These are phyloP conservation scores for Geotrichum histeridarum DNA, from an alignment of 1,139 yeast species.

Conservation along the genomic window DNA sequence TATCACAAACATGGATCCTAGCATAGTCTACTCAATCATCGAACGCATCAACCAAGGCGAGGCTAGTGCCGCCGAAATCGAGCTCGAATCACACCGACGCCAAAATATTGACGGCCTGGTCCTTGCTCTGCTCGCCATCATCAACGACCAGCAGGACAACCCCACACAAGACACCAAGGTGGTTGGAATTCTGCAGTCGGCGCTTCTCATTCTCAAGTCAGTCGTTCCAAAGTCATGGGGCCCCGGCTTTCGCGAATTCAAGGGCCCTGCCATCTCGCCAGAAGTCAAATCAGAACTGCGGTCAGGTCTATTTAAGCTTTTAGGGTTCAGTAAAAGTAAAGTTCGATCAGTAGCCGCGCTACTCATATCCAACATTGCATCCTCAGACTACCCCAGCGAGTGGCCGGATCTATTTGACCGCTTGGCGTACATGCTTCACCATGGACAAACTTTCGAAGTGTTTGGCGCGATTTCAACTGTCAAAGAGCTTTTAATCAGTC, in stretches of 20 bases:
- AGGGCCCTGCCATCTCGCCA: constrained; percentile 59
- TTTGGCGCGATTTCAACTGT: constrained; percentile 67
- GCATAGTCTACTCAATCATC: constrained; percentile 8
- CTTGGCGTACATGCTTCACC: constrained; percentile 43
- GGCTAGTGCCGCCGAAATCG: constrained; percentile 8
- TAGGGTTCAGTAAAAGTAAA: constrained; percentile 51
- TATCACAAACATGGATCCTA: constrained; percentile 5
- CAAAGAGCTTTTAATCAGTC: constrained; percentile 76
- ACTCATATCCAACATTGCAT: constrained; percentile 79
- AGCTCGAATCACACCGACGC: constrained; percentile 11
- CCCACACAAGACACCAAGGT: constrained; percentile 29
- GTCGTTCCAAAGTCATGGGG: constrained; percentile 73
- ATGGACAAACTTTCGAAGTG: constrained; percentile 39
- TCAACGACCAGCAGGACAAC: constrained; percentile 1
- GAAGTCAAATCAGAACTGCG: constrained; percentile 52
- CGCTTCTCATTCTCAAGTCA: constrained; percentile 62
- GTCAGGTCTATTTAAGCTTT: constrained; percentile 45
- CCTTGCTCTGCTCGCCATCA: constrained; percentile 2
- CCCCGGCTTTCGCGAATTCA: constrained; percentile 69
- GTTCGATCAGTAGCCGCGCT: constrained; percentile 65
- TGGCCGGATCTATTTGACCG: constrained; percentile 71
- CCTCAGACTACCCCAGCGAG: constrained; percentile 88
- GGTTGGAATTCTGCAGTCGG: constrained; percentile 45
- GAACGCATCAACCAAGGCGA: constrained; percentile 10
- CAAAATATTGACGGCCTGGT: constrained; percentile 6